phyloP scores from a whole-genome alignment of 345 rosid genomes.

The Eucalyptus grandis region DNA sequence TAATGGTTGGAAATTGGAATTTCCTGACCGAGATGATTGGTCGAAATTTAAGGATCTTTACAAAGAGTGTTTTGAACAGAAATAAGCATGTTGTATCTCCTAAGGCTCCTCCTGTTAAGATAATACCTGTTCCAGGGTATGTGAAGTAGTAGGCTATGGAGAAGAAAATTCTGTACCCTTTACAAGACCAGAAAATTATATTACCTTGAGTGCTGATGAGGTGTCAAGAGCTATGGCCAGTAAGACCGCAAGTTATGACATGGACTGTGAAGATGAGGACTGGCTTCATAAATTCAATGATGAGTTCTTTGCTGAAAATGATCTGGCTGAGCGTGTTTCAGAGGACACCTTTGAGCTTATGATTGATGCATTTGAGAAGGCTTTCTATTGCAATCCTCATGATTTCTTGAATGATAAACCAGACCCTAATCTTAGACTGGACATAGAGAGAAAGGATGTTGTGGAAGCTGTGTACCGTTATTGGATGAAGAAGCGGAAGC shows the following conservation, averaged over 20 bases:
- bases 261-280: slow-evolving; percentile 91
- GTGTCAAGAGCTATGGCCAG: slow-evolving; percentile 68
- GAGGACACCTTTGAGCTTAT: slow-evolving; percentile 70
- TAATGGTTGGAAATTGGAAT: slow-evolving; percentile 85
- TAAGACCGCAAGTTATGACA: slow-evolving; percentile 60
- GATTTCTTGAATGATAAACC: slow-evolving; percentile 46
- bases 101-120: slow-evolving; percentile 20
- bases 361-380: slow-evolving; percentile 87
- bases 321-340: slow-evolving; percentile 20
- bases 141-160: slow-evolving; percentile 46
- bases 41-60: slow-evolving; percentile 70
- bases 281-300: slow-evolving; percentile 65
- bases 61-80: slow-evolving; percentile 69
- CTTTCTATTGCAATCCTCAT: slow-evolving; percentile 36
- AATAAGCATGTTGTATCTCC: slow-evolving; percentile 15
- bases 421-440: slow-evolving; percentile 18
- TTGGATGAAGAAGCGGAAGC: slow-evolving; percentile 74
- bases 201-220: slow-evolving; percentile 50
- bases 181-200: slow-evolving; percentile 44
- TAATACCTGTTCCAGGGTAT: slow-evolving; percentile 79
- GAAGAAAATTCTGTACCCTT: slow-evolving; percentile 14
- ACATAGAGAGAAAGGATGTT: slow-evolving; percentile 45
- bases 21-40: slow-evolving; percentile 65
- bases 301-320: slow-evolving; percentile 11
- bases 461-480: slow-evolving; percentile 64